A percentile compares a stretch with the other conserved stretches of the same genome.
These are phyloP conservation scores for Apiospora pterosperma DNA, from an alignment of 2,329 filamentous ascomycete genomes.

Conservation along the genomic window DNA sequence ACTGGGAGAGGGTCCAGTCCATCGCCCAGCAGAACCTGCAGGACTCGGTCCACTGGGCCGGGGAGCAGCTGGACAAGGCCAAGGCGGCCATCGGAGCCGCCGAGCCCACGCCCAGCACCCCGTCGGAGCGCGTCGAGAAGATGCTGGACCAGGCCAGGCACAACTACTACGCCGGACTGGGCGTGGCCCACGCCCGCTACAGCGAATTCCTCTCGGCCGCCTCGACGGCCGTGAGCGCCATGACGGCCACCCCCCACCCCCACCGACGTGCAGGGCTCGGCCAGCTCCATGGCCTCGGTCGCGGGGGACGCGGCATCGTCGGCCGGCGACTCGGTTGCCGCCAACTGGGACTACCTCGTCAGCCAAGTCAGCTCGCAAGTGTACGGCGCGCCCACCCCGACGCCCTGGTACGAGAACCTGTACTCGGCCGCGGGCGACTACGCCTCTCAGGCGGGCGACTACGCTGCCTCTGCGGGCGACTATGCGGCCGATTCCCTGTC, in stretches of 20 bases:
- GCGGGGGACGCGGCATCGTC: conserved; percentile 42
- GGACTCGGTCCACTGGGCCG: conserved; percentile 68
- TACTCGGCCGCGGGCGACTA: conserved; percentile 34
- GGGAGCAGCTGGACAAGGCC: conserved; percentile 67
- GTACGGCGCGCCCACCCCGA: conserved; percentile 63
- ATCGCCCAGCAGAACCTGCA: conserved; percentile 68
- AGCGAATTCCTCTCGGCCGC: conserved; percentile 71
- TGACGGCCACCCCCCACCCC: conserved; percentile 59
- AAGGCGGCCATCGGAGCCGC: conserved; percentile 62
- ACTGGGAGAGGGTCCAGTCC: conserved; percentile 52
- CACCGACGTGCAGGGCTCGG: conserved; percentile 47
- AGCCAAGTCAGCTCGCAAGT: conserved; percentile 65
- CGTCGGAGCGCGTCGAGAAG: conserved; percentile 47
- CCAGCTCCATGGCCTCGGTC: conserved; percentile 42
- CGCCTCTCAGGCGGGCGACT: conserved; percentile 38
- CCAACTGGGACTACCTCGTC: conserved; percentile 61
- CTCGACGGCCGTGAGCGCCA: conserved; percentile 62
- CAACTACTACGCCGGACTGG: conserved; percentile 75
- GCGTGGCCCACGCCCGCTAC: conserved; percentile 75
- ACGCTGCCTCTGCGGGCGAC: conserved; percentile 48
- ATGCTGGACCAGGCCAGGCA: conserved; percentile 59
- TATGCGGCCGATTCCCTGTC: conserved; percentile 23
- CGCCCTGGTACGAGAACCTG: conserved; percentile 51
- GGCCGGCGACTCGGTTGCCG: conserved; percentile 35
- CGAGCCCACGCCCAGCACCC: conserved; percentile 54